phyloP scores from a whole-genome alignment of 179 eudicot genomes.

The Beta corolliflora region DNA sequence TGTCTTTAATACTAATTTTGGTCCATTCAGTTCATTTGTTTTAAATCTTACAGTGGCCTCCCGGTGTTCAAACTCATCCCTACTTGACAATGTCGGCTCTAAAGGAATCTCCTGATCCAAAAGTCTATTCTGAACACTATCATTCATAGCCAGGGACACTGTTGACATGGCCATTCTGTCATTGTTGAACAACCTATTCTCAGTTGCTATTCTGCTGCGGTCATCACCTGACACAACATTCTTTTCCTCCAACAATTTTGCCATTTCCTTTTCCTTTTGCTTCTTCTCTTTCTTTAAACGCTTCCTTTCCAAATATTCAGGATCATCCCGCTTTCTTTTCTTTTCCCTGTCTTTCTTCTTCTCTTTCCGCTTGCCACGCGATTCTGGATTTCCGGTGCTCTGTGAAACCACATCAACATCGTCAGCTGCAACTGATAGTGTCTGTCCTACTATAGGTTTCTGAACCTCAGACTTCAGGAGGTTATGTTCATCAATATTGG shows the following conservation, averaged over 20 bases:
- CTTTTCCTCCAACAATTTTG: constrained; percentile 39
- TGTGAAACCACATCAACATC: constrained; percentile 39
- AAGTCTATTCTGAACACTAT: constrained; percentile 1
- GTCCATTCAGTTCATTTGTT: constrained; percentile 27
- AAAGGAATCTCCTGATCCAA: constrained; percentile 3
- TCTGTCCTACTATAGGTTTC: constrained; percentile 21
- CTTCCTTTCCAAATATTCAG: constrained; percentile 71
- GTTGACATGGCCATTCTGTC: constrained; percentile 23
- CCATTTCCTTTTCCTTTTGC: constrained; percentile 71
- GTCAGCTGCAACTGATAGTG: constrained; percentile 32
- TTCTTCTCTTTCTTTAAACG: constrained; percentile 86
- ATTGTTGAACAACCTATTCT: constrained; percentile 4
- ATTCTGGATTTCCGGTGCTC: constrained; percentile 26
- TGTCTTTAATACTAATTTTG: constrained; percentile 35
- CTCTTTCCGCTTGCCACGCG: constrained; percentile 31
- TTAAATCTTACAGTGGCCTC: constrained; percentile 22
- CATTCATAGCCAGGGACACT: constrained; percentile 19
- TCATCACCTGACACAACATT: constrained; percentile 18
- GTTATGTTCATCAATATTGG: constrained; percentile 30
- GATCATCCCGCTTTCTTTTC: constrained; percentile 67
- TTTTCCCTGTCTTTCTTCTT: constrained; percentile 55
- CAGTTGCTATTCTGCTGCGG: not conserved
- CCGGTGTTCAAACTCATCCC: constrained; percentile 12
- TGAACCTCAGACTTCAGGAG: constrained; percentile 22
- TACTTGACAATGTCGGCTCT: constrained; percentile 10